Conservation (phyloP, 2,329 filamentous ascomycete species). For the Hortaea werneckii region DNA sequence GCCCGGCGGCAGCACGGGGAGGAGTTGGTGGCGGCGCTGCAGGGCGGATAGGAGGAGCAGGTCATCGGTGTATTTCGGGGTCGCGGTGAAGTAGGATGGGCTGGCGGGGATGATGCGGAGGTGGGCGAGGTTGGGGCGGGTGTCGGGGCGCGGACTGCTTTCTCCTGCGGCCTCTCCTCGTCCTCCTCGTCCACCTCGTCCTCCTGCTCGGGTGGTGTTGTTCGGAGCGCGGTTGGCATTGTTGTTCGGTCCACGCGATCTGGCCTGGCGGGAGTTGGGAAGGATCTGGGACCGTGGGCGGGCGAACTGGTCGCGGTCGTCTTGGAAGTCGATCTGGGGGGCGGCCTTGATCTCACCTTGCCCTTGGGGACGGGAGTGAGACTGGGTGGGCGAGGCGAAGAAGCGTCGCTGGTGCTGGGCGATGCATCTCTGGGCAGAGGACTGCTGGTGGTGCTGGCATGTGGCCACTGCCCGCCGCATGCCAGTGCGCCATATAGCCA, state of each 20-base stretch:
- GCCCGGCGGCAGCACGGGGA: slow-evolving; percentile 57
- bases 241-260: slow-evolving; percentile 3
- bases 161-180: slow-evolving; percentile 3
- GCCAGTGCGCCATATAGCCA: not conserved
- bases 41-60: slow-evolving; percentile 64
- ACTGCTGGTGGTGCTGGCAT: slow-evolving; percentile 7
- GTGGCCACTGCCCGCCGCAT: slow-evolving; percentile 20
- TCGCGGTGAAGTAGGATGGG: slow-evolving; percentile 88
- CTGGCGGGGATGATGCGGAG: slow-evolving; percentile 72
- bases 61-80: slow-evolving; percentile 76
- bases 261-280: slow-evolving; percentile 1
- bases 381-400: slow-evolving; percentile 19
- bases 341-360: slow-evolving; percentile 19
- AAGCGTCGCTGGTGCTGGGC: slow-evolving; percentile 12
- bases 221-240: not conserved
- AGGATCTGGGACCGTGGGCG: slow-evolving; percentile 8
- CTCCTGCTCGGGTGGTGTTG: slow-evolving; percentile 7
- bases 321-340: slow-evolving; percentile 18
- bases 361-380: not conserved
- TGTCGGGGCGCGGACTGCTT: slow-evolving; percentile 7
- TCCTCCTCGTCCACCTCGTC: not conserved
- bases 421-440: slow-evolving; percentile 11
- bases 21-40: slow-evolving; percentile 57
- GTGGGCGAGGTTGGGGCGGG: slow-evolving; percentile 19
- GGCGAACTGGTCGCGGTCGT: slow-evolving; percentile 16